Conservation (phyloP, 2,329 filamentous ascomycete species). For the Colletotrichum destructivum region DNA sequence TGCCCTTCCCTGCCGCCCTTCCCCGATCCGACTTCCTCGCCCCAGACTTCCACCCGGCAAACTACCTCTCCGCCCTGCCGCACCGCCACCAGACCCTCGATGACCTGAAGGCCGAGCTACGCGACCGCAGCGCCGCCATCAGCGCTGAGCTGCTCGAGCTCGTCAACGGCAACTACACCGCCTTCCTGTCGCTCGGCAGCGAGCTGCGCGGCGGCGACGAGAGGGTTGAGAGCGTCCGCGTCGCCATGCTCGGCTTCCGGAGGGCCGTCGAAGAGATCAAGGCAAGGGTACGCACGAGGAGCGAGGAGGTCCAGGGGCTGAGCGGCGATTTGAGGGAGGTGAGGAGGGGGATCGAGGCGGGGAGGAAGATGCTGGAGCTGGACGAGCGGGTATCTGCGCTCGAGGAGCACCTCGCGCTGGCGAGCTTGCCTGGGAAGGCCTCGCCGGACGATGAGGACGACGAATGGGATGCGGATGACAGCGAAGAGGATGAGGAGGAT, state of each 20-base stretch:
- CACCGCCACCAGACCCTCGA: slow-evolving; percentile 96
- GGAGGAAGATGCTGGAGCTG: slow-evolving; percentile 76
- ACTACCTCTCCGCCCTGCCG: slow-evolving; percentile 84
- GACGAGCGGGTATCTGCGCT: slow-evolving; percentile 74
- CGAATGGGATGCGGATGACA: slow-evolving; percentile 53
- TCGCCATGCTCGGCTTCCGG: slow-evolving; percentile 88
- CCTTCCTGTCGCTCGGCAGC: slow-evolving; percentile 87
- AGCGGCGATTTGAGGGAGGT: slow-evolving; percentile 78
- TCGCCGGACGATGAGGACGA: slow-evolving; percentile 54
- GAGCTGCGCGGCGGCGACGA: slow-evolving; percentile 91
- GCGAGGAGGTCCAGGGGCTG: slow-evolving; percentile 73
- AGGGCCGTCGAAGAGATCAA: slow-evolving; percentile 85
- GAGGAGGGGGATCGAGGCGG: slow-evolving; percentile 73
- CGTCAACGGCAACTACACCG: slow-evolving; percentile 94
- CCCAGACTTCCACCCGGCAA: slow-evolving; percentile 82
- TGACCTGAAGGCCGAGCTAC: slow-evolving; percentile 89
- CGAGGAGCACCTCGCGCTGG: slow-evolving; percentile 75
- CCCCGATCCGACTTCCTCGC: slow-evolving; percentile 86
- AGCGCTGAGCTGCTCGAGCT: slow-evolving; percentile 91
- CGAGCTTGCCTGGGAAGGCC: slow-evolving; percentile 50
- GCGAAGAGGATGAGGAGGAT: slow-evolving; percentile 47
- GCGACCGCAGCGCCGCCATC: slow-evolving; percentile 83
- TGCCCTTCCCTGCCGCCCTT: slow-evolving; percentile 91
- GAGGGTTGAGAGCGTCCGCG: slow-evolving; percentile 88
- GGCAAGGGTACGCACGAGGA: slow-evolving; percentile 74